phyloP scores from a whole-genome alignment of 495 filamentous ascomycete species.

The Neurospora pannonica region DNA sequence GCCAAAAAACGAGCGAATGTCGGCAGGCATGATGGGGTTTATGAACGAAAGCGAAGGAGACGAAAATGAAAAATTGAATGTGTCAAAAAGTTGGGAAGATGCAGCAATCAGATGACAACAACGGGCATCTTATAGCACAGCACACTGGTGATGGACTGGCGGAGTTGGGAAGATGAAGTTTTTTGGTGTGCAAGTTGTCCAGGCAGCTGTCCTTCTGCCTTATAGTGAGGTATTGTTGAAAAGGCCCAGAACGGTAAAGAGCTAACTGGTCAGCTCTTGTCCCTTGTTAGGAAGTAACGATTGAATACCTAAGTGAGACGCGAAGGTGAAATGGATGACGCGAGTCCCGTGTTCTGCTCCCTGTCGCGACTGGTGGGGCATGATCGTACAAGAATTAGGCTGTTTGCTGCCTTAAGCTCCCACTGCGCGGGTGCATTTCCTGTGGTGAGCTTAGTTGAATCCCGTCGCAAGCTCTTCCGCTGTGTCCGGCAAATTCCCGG shows the following conservation, averaged over 20 bases:
- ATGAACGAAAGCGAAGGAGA: background rate
- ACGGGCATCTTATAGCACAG: background rate
- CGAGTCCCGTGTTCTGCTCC: background rate
- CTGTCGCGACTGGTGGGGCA: background rate
- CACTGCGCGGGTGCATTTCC: background rate
- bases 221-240: background rate
- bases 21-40: conserved; percentile 46
- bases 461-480: background rate
- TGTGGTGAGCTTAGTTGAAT: background rate
- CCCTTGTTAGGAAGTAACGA: background rate
- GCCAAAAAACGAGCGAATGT: conserved; percentile 76
- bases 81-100: background rate
- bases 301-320: background rate
- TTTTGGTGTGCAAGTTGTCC: background rate
- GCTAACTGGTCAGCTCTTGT: background rate
- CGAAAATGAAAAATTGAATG: background rate
- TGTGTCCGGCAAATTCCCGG: background rate
- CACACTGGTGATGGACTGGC: background rate
- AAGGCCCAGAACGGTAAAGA: background rate
- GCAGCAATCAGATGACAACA: background rate
- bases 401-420: no score
- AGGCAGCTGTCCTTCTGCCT: background rate
- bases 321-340: background rate
- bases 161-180: background rate
- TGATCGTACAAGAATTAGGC: background rate